Percentiles rank a stretch among this genome's conserved stretches.
These are phyloP conservation scores for Kappamyces sp. DNA, from an alignment of 192 early-diverging fungal species.

Conservation along the genomic window DNA sequence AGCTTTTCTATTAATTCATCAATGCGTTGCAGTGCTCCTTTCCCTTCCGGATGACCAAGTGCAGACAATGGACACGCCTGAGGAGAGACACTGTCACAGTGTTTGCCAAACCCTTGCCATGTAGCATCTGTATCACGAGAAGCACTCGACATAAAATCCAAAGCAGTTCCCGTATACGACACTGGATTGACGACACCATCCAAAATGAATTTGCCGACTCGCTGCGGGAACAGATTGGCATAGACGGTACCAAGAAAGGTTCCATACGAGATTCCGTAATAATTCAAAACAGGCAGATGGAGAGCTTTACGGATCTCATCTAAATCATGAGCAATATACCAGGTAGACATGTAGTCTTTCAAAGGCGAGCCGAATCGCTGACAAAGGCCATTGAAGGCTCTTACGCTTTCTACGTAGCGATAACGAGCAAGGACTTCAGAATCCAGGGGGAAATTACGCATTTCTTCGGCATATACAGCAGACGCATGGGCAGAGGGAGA, in stretches of 20 bases:
- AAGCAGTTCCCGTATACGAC: conserved; percentile 11
- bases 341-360: conserved; percentile 33
- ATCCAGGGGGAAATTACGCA: not conserved
- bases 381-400: not conserved
- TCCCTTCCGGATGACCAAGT: too few species aligned
- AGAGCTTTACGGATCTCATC: conserved; percentile 32
- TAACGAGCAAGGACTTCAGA: not conserved
- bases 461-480: not conserved
- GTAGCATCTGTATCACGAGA: too few species aligned
- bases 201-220: conserved; percentile 37
- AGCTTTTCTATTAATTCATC: too few species aligned
- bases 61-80: too few species aligned
- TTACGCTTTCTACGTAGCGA: not conserved
- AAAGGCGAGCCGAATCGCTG: conserved; percentile 12
- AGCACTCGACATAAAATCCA: conserved; percentile 8
- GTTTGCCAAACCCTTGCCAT: conserved; percentile 20
- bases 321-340: conserved; percentile 35
- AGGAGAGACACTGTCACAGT: too few species aligned
- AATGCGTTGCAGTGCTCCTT: too few species aligned
- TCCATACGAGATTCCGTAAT: conserved; percentile 39
- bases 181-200: conserved; percentile 37
- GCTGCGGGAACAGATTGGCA: conserved; percentile 47
- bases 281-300: conserved; percentile 28
- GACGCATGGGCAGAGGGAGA: not conserved
- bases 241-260: conserved; percentile 37